phyloP scores from a whole-genome alignment of 345 rosid genomes.

The Eucalyptus paniculata region DNA sequence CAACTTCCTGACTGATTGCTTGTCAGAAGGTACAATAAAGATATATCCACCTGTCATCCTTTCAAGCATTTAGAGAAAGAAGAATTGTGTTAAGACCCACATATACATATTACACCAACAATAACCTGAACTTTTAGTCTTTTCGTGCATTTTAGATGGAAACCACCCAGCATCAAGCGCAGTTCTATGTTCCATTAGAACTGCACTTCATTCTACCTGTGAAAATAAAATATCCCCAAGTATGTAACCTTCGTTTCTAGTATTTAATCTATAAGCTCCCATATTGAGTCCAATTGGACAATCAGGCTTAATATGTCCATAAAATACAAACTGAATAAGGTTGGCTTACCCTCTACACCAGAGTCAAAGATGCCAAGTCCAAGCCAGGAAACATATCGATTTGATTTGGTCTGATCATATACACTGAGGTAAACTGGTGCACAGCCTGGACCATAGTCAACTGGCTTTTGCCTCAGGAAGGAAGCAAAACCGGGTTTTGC shows the following conservation, averaged over 20 bases:
- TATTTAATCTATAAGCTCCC: not conserved
- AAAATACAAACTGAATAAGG: not conserved
- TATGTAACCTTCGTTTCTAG: not conserved
- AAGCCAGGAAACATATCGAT: slow-evolving; percentile 83
- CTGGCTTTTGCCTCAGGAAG: slow-evolving; percentile 53
- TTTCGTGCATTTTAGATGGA: not conserved
- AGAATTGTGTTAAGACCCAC: not conserved
- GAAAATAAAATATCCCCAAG: not conserved
- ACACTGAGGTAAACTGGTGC: slow-evolving; percentile 85
- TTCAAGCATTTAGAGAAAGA: not conserved
- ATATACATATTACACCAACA: not conserved
- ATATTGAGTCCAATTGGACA: not conserved
- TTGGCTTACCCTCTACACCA: slow-evolving; percentile 76
- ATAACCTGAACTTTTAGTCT: not conserved
- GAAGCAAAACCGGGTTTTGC: slow-evolving; percentile 46
- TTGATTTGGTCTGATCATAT: slow-evolving; percentile 65
- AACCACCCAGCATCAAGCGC: not conserved
- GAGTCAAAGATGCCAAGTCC: slow-evolving; percentile 95
- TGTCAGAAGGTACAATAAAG: not conserved
- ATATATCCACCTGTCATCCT: not conserved
- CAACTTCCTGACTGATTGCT: not conserved
- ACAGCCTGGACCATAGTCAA: slow-evolving; percentile 35
- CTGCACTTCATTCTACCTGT: not conserved
- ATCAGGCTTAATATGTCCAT: not conserved
- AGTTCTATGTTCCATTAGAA: not conserved